phyloP scores from a whole-genome alignment of 352 stramenopile genomes.

The Phytopythium cucurbitacearum region DNA sequence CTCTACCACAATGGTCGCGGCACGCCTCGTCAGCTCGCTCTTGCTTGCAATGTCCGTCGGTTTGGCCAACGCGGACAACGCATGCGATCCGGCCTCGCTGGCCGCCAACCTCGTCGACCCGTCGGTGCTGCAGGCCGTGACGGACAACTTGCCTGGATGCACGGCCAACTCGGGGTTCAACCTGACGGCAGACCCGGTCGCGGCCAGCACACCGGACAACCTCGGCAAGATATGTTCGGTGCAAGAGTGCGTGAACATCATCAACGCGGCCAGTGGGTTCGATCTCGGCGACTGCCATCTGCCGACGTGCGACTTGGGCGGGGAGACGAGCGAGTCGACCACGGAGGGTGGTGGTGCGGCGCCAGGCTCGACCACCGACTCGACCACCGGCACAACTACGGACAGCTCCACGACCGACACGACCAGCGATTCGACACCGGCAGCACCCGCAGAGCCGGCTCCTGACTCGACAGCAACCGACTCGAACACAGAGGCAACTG shows the following conservation, averaged over 20 bases:
- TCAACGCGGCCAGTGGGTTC: conserved; percentile 3
- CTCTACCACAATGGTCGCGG: neutral
- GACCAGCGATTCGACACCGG: conserved; percentile 3
- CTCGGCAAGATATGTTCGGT: conserved; percentile 1
- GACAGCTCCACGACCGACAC: conserved; percentile 4
- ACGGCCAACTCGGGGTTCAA: conserved; percentile 5
- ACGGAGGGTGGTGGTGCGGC: neutral
- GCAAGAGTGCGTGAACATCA: conserved; percentile 1
- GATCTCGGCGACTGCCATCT: conserved; percentile 6
- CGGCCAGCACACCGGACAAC: conserved; percentile 1
- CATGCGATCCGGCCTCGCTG: conserved; percentile 1
- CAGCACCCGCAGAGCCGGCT: neutral
- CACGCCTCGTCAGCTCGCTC: neutral
- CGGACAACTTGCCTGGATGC: conserved; percentile 1
- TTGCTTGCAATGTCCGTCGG: neutral
- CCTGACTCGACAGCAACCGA: too few relatives aligned
- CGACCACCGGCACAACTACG: too few relatives aligned
- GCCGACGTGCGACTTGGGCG: neutral
- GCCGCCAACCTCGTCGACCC: conserved; percentile 1
- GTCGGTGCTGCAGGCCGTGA: neutral
- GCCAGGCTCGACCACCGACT: neutral
- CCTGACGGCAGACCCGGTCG: conserved; percentile 3
- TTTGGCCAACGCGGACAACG: conserved; percentile 1
- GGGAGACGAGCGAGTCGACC: neutral
- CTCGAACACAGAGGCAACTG: too few relatives aligned